Percentiles rank a stretch among this genome's conserved stretches.
phyloP scores from a whole-genome alignment of 169 alveolate species.

The Eimeria falciformis region DNA sequence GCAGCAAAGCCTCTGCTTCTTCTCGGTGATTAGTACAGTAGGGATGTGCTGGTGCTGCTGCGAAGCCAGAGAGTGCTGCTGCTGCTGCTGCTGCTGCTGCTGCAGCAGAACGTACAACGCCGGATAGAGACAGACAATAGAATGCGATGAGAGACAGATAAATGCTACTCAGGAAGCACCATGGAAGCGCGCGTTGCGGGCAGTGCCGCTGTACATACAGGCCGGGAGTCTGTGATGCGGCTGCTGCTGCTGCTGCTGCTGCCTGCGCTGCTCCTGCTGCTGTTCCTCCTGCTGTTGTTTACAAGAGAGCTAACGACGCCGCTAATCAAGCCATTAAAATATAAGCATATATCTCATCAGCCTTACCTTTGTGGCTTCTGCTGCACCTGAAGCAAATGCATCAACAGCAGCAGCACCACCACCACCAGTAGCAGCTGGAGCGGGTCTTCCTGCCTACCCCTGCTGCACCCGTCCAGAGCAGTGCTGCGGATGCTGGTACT shows the following conservation, averaged over 20 bases:
- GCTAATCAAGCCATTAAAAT: constrained; percentile 1
- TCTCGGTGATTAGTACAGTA: too few relatives aligned
- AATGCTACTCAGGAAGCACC: constrained; percentile 65
- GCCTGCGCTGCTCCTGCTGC: constrained; percentile 28
- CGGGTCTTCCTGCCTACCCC: constrained; percentile 25
- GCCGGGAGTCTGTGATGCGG: constrained; percentile 38
- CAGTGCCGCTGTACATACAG: constrained; percentile 30
- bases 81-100: constrained; percentile 65
- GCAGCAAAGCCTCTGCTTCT: constrained; percentile 22
- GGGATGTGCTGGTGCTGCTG: constrained; percentile 44
- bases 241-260: constrained; percentile 12
- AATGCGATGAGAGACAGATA: constrained; percentile 61
- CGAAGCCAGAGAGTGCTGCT: constrained; percentile 56
- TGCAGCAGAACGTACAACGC: constrained; percentile 43
- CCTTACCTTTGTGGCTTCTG: background rate
- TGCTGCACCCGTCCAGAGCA: background rate
- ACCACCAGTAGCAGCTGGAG: constrained; percentile 22
- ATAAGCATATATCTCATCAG: background rate
- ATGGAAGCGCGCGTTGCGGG: constrained; percentile 54
- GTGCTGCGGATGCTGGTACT: constrained; percentile 24
- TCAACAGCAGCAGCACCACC: background rate
- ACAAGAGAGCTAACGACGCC: background rate
- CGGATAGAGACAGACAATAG: constrained; percentile 56
- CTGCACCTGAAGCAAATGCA: background rate
- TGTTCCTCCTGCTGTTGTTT: constrained; percentile 20